phyloP scores from a whole-genome alignment of 23 red algal species.

The Gracilaria gracilis region DNA sequence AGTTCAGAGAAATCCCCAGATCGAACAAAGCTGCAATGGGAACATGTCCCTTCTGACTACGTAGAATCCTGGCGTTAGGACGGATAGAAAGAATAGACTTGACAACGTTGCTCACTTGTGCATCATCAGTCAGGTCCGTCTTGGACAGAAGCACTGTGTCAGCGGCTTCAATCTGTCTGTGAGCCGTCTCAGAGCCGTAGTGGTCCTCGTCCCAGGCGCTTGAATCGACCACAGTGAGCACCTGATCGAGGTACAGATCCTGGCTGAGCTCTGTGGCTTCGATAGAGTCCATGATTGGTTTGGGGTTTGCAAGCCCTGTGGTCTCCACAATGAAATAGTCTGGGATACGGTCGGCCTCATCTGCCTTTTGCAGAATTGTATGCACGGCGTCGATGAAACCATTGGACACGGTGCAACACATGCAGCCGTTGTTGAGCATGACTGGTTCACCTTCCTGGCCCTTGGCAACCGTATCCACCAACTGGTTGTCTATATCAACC shows the following conservation, averaged over 20 bases:
- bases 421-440: conserved; percentile 78
- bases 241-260: conserved; percentile 75
- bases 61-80: conserved; percentile 72
- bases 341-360: conserved; percentile 32
- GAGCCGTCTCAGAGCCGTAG: conserved; percentile 66
- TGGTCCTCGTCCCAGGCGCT: conserved; percentile 58
- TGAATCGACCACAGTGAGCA: conserved; percentile 83
- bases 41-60: conserved; percentile 77
- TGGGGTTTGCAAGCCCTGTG: conserved; percentile 87
- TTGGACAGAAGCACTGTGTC: conserved; percentile 84
- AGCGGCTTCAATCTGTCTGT: conserved; percentile 74
- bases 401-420: conserved; percentile 74
- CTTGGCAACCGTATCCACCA: conserved; percentile 71
- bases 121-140: conserved; percentile 64
- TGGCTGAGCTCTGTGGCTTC: conserved; percentile 65
- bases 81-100: conserved; percentile 62
- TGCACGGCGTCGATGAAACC: conserved; percentile 71
- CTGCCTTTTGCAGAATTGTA: conserved; percentile 47
- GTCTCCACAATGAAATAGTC: conserved; percentile 96
- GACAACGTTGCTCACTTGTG: conserved; percentile 52
- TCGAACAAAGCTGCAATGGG: conserved; percentile 78
- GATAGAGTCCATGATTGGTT: conserved; percentile 86
- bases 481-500: conserved; percentile 87
- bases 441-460: conserved; percentile 68
- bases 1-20: conserved; percentile 43